A percentile compares a stretch with the other conserved stretches of the same genome.
Evolutionary conservation across 2,329 filamentous ascomycete genomes (phyloP).

Genomic region (Epichloe gansuensis): DNA sequence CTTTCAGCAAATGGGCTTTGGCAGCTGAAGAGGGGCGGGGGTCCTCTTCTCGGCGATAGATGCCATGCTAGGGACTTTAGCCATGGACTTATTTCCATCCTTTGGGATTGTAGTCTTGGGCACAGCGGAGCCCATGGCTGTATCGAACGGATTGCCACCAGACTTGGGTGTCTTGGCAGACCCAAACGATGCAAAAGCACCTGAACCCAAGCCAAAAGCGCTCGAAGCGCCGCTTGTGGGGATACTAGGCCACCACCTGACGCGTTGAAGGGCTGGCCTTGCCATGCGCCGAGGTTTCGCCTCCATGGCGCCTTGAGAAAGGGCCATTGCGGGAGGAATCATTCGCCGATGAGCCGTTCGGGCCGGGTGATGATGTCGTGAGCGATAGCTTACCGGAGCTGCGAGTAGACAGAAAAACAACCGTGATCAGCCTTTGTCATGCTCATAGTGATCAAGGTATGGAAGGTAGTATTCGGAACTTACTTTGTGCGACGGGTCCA

Average conservation of each 20-base stretch:
- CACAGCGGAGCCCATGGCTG: conserved; percentile 42
- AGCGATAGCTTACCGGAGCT: conserved; percentile 87
- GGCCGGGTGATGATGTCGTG: conserved; percentile 54
- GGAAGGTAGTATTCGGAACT: conserved; percentile 19
- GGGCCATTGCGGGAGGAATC: conserved; percentile 49
- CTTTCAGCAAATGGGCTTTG: conserved; percentile 51
- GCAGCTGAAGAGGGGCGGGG: conserved; percentile 25
- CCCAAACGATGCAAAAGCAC: conserved; percentile 84
- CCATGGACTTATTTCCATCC: conserved; percentile 18
- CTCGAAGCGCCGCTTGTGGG: conserved; percentile 56
- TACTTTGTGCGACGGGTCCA: conserved; percentile 82
- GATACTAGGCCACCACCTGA: conserved; percentile 40
- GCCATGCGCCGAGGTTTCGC: conserved; percentile 58
- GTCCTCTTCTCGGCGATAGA: conserved; percentile 32
- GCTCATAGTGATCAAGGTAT: background rate
- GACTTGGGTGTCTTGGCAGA: conserved; percentile 80
- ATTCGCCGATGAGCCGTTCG: conserved; percentile 38
- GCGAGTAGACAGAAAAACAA: background rate
- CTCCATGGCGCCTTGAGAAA: conserved; percentile 63
- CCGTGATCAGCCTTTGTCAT: background rate
- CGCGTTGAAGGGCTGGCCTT: conserved; percentile 69
- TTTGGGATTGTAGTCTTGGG: conserved; percentile 20
- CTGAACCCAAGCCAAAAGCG: conserved; percentile 87
- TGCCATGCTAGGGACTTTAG: conserved; percentile 26
- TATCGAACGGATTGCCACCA: conserved; percentile 68